phyloP scores from a whole-genome alignment of 1,284 basidiomycete genomes.

The Ustilago hordei region DNA sequence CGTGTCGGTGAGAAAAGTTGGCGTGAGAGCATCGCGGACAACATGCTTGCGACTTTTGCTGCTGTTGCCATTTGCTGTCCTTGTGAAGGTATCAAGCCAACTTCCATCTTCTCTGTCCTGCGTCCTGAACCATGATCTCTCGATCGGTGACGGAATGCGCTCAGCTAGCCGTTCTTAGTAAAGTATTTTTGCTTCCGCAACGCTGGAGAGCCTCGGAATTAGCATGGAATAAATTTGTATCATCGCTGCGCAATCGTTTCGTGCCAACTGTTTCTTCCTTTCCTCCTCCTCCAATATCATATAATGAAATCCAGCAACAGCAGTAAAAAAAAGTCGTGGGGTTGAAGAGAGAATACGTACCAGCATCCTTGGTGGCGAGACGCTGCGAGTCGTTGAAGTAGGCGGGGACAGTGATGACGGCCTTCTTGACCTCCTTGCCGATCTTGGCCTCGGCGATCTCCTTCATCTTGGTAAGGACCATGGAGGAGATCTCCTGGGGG shows the following conservation, averaged over 20 bases:
- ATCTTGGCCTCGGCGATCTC: conserved; percentile 79
- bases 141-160: conserved; percentile 29
- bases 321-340: not conserved
- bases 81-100: not conserved
- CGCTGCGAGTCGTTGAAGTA: conserved; percentile 80
- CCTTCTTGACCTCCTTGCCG: conserved; percentile 77
- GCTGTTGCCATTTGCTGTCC: conserved; percentile 5
- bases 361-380: conserved; percentile 74
- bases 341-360: conserved; percentile 53
- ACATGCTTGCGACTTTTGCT: not conserved
- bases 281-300: not conserved
- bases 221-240: conserved; percentile 68
- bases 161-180: conserved; percentile 65
- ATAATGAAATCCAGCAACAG: not conserved
- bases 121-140: not conserved
- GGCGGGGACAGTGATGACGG: conserved; percentile 78
- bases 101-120: not conserved
- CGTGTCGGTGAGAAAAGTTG: conserved; percentile 10
- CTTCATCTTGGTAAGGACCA: conserved; percentile 99
- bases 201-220: conserved; percentile 64
- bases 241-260: conserved; percentile 61
- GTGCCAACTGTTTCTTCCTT: not conserved
- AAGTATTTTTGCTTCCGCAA: conserved; percentile 53
- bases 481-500: conserved; percentile 86
- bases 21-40: not conserved